Evolutionary conservation across 306 rosid genomes (phyloP).

Genomic region (Betula pendula): DNA sequence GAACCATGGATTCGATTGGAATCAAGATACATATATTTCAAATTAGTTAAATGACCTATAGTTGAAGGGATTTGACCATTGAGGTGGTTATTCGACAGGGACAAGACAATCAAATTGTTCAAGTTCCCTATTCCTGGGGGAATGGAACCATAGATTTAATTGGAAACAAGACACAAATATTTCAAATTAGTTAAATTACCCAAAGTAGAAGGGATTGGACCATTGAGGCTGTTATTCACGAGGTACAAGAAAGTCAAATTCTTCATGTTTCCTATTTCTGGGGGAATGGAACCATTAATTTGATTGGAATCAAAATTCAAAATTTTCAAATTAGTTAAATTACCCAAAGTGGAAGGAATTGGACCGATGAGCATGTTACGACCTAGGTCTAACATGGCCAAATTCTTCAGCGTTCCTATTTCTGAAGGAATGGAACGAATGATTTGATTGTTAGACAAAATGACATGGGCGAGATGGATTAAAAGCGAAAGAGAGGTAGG

Average conservation of each 20-base stretch:
- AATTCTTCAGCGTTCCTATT: too few relatives aligned
- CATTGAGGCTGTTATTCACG: background rate
- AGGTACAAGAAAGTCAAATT: background rate
- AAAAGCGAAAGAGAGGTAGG: background rate
- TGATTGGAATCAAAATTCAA: background rate
- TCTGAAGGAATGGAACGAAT: too few relatives aligned
- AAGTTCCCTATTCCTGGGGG: too few relatives aligned
- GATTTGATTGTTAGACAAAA: background rate
- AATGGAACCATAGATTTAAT: background rate
- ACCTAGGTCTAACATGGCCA: too few relatives aligned
- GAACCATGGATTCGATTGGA: background rate
- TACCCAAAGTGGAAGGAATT: too few relatives aligned
- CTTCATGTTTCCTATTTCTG: background rate
- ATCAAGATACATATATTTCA: background rate
- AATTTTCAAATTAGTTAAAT: too few relatives aligned
- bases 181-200: background rate
- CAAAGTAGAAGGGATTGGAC: background rate
- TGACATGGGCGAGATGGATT: background rate
- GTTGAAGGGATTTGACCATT: background rate
- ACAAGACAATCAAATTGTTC: background rate
- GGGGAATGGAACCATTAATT: background rate
- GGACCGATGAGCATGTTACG: too few relatives aligned
- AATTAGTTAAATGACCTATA: background rate
- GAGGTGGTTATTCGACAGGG: background rate
- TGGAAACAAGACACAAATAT: background rate